Percentiles rank a stretch among this genome's conserved stretches.
These are phyloP conservation scores for Inosperma sp. DNA, from an alignment of 768 basidiomycete genomes.

Conservation along the genomic window DNA sequence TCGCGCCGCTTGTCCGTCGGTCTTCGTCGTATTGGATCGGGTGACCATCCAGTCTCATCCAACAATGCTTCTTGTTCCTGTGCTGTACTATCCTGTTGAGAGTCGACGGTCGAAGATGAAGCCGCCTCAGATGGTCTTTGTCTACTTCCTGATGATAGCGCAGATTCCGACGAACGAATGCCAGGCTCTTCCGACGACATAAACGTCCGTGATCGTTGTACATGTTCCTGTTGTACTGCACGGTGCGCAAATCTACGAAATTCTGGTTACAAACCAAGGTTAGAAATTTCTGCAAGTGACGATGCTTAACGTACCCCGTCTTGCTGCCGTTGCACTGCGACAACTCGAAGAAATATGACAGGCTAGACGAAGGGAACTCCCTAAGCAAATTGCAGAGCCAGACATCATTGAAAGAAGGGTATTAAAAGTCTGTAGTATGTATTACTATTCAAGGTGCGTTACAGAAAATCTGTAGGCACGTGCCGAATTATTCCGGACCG, in stretches of 20 bases:
- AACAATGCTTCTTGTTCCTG: conserved; percentile 7
- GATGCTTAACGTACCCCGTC: not conserved
- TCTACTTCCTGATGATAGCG: too few relatives aligned
- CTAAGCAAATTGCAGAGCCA: conserved; percentile 25
- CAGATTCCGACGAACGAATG: not conserved
- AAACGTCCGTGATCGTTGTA: not conserved
- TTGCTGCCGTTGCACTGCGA: not conserved
- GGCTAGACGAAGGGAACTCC: conserved; percentile 19
- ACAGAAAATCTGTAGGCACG: not conserved
- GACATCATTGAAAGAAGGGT: conserved; percentile 21
- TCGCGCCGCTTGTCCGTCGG: conserved; percentile 10
- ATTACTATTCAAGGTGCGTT: not conserved
- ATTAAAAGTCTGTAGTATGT: not conserved
- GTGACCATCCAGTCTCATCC: conserved; percentile 9
- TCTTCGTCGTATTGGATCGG: conserved; percentile 10
- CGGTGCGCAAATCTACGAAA: not conserved
- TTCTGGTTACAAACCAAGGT: not conserved
- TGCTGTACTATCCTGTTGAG: not conserved
- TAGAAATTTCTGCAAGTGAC: not conserved
- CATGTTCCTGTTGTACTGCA: not conserved
- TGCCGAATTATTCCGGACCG: too few relatives aligned
- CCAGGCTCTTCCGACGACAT: not conserved
- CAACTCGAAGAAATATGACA: not conserved
- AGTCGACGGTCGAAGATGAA: too few relatives aligned
- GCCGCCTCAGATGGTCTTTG: too few relatives aligned